Percentiles rank a stretch among this genome's conserved stretches.
These are phyloP conservation scores for Trematosphaeria pertusa DNA, from an alignment of 2,329 filamentous ascomycete species.

Conservation along the genomic window DNA sequence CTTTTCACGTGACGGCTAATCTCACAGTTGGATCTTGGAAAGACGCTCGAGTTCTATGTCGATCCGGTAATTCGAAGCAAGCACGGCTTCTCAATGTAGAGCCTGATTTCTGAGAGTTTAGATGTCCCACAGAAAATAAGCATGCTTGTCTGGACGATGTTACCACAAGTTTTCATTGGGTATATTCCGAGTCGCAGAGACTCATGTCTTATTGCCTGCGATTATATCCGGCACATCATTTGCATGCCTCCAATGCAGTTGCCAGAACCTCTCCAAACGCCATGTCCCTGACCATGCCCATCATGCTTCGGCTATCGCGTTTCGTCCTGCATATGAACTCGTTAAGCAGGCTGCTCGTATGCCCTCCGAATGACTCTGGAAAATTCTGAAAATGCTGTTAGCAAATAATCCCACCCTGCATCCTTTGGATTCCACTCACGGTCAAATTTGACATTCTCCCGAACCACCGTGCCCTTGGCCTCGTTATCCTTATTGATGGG, in stretches of 20 bases:
- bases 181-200: not conserved
- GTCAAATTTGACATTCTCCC: slow-evolving; percentile 92
- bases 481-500: slow-evolving; percentile 90
- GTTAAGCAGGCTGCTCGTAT: slow-evolving; percentile 44
- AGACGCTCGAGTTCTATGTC: too few species aligned
- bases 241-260: slow-evolving; percentile 6
- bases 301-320: not conserved
- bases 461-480: slow-evolving; percentile 92
- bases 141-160: too few species aligned
- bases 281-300: slow-evolving; percentile 1
- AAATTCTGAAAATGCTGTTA: slow-evolving; percentile 38
- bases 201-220: too few species aligned
- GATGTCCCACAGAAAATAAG: too few species aligned
- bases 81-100: too few species aligned
- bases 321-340: slow-evolving; percentile 1
- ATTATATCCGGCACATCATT: too few species aligned
- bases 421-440: slow-evolving; percentile 52
- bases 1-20: too few species aligned
- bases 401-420: slow-evolving; percentile 1
- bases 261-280: slow-evolving; percentile 7
- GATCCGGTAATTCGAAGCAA: too few species aligned
- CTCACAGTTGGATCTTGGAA: too few species aligned
- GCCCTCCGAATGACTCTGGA: slow-evolving; percentile 45
- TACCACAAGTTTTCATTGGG: too few species aligned
- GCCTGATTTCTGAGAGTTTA: too few species aligned